Evolutionary conservation across 306 rosid species (phyloP).

Genomic region (Oemleria cerasiformis): DNA sequence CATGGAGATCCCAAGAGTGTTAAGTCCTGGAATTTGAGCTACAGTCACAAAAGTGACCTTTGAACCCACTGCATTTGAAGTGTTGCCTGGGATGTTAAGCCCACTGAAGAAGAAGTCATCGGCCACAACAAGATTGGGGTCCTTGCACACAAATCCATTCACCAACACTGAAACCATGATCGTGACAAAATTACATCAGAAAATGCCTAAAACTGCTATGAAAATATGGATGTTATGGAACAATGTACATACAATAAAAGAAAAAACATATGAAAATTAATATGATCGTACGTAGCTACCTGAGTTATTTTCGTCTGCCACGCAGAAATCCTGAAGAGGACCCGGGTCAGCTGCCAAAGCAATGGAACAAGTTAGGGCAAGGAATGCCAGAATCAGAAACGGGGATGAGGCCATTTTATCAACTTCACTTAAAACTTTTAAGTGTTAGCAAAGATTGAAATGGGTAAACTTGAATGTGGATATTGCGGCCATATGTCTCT

Average conservation of each 20-base stretch:
- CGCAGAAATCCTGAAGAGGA: slow-evolving; percentile 42
- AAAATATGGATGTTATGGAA: too few species aligned
- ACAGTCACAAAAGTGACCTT: slow-evolving; percentile 14
- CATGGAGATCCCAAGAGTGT: slow-evolving; percentile 35
- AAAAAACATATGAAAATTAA: too few species aligned
- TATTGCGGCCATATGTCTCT: too few species aligned
- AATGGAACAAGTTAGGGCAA: slow-evolving; percentile 1
- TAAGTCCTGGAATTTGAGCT: slow-evolving; percentile 26
- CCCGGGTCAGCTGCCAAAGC: slow-evolving; percentile 21
- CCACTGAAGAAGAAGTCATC: slow-evolving; percentile 29
- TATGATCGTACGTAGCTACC: background rate
- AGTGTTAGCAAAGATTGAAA: too few species aligned
- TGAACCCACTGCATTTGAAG: slow-evolving; percentile 23
- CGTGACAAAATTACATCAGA: background rate
- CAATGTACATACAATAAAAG: too few species aligned
- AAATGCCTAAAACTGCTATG: background rate
- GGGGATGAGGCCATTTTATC: slow-evolving; percentile 16
- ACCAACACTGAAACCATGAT: slow-evolving; percentile 18
- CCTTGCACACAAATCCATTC: slow-evolving; percentile 37
- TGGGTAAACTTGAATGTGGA: too few species aligned
- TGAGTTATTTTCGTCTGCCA: slow-evolving; percentile 21
- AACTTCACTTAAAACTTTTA: too few species aligned
- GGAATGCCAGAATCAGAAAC: slow-evolving; percentile 1
- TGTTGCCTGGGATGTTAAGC: slow-evolving; percentile 28
- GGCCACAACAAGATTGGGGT: slow-evolving; percentile 18